These are phyloP conservation scores for Pilasporangium apinafurcum DNA, from an alignment of 352 stramenopile species.

Conservation along the genomic window DNA sequence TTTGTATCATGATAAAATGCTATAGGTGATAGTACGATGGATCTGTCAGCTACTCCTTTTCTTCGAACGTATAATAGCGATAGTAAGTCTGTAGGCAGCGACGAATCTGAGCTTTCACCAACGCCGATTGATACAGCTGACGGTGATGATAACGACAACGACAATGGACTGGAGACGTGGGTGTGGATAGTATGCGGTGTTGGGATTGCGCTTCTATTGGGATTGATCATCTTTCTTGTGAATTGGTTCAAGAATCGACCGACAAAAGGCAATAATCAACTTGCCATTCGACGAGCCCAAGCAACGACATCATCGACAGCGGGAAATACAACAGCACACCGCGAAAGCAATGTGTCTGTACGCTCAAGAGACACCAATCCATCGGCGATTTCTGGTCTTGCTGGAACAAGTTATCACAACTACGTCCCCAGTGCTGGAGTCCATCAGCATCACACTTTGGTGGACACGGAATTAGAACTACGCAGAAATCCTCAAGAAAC, in stretches of 20 bases:
- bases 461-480: conserved; percentile 31
- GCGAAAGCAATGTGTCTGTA: conserved; percentile 5
- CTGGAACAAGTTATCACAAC: conserved; percentile 36
- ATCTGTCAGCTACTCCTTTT: no score
- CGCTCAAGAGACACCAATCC: conserved; percentile 24
- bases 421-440: conserved; percentile 17
- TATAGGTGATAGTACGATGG: no score
- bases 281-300: not conserved
- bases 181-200: conserved; percentile 31
- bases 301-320: conserved; percentile 12
- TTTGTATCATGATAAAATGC: no score
- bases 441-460: conserved; percentile 16
- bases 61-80: no score
- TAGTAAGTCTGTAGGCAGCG: no score
- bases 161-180: conserved; percentile 16
- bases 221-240: conserved; percentile 24
- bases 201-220: conserved; percentile 18
- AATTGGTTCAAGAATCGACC: conserved; percentile 52
- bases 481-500: conserved; percentile 12
- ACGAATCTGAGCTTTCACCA: no score
- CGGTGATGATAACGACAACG: conserved; percentile 2
- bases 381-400: conserved; percentile 36
- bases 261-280: conserved; percentile 3
- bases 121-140: not conserved
- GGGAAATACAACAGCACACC: conserved; percentile 12